phyloP scores from a whole-genome alignment of 305 asterid species.

The Plantago rigida region DNA sequence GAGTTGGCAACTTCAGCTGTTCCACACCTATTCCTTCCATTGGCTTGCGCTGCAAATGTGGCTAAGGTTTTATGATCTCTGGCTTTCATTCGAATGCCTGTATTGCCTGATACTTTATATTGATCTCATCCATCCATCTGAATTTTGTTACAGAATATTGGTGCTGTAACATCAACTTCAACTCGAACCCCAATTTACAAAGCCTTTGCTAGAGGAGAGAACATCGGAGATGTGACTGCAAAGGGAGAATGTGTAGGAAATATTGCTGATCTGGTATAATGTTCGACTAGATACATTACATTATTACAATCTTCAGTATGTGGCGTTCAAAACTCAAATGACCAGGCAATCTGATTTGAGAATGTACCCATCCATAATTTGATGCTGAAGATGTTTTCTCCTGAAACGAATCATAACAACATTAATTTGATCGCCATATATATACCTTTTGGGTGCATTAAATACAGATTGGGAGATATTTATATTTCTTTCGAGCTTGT shows the following conservation, averaged over 20 bases:
- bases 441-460: neutral
- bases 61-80: slow-evolving; percentile 53
- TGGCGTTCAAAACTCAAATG: slow-evolving; percentile 15
- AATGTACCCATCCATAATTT: slow-evolving; percentile 6
- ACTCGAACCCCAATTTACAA: slow-evolving; percentile 96
- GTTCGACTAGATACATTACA: slow-evolving; percentile 12
- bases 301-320: slow-evolving; percentile 16
- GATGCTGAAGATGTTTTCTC: neutral
- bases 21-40: slow-evolving; percentile 86
- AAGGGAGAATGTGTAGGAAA: slow-evolving; percentile 95
- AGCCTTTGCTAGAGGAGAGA: slow-evolving; percentile 98
- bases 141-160: slow-evolving; percentile 55
- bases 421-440: neutral
- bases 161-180: slow-evolving; percentile 89
- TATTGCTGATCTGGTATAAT: slow-evolving; percentile 83
- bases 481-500: too few relatives aligned
- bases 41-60: slow-evolving; percentile 97
- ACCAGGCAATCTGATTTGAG: slow-evolving; percentile 14
- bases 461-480: too few relatives aligned
- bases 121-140: slow-evolving; percentile 25
- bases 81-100: slow-evolving; percentile 18
- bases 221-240: slow-evolving; percentile 98
- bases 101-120: slow-evolving; percentile 13
- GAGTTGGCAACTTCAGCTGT: slow-evolving; percentile 83
- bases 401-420: slow-evolving; percentile 10